Evolutionary conservation across 2,329 filamentous ascomycete species (phyloP), one percentile per base, ranked within the genome.

Genomic region (Chaetomium strumarium): DNA sequence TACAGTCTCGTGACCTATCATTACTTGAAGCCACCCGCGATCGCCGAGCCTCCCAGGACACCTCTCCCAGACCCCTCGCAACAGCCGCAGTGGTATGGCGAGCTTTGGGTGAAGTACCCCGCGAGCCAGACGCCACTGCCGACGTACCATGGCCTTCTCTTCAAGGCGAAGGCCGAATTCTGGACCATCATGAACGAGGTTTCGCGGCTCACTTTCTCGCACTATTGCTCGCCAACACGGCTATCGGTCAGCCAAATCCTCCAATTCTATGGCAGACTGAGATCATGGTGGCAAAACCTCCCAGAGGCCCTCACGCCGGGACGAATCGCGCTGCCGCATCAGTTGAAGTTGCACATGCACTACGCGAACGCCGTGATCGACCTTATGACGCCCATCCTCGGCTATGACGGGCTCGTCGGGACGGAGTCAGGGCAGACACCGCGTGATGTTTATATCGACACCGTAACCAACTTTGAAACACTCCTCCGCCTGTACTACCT

Each of bases 401-500:
- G 44, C 13, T 46, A 51, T 17, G 39, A 47, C 49, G 57, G 55
- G 51, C 19, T 16, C 37, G 47, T 55, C 7, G 19, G 29, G 13
- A 14, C 17, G 2, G 45, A 14, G 13, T 33, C 46, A 19, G 20
- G 33, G 33, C 48, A 49, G 16, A 50, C 54, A n/a, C 55, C 59
- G 8, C 55, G 49, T 20, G 55, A 58, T 38, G 48, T 57, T 1
- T 59, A 60, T 38, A 12, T 49, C 13, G 54, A 63, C 14, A 61
- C 66, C 4, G 55, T 57, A n/a, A 57, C 59, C 17, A 58, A 63
- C 29, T 57, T 67, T 12, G 66, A 69, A 52, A 70, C 67, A 2
- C 45, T 68, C 5, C 30, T 66, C 2, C 66, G 67, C 1, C 58
- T 70, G 1, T 68, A 69, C 53, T 69, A 66, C 54, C 62, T 68